Evolutionary conservation across 768 basidiomycete genomes (phyloP), one percentile per base, ranked within the genome.

Genomic region (Podaxis mareebaensis): DNA sequence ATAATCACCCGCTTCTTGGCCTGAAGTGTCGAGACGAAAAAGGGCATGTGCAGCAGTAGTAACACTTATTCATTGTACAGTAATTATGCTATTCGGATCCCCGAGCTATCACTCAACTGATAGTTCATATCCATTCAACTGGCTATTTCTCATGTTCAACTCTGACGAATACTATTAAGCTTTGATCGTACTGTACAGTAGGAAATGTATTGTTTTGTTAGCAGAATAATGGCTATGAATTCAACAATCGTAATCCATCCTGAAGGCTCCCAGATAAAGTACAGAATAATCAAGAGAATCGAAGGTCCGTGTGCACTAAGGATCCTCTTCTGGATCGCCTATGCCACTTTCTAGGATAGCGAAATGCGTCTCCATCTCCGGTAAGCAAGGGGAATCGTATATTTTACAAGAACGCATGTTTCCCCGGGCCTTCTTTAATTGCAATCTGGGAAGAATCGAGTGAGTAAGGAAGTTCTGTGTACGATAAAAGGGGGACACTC

Each of bases 351-450:
- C 77, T 58, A 94, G 88, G 75, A 99, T 98, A 38, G 95, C 93
- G 73, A 99, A 99, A 60, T 91, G 91, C 2, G 91, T 95, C 73
- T 99, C 96, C 67, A 92, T 93, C 75, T 99, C 97, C 10, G 97
- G 96, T 39, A 99, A 79, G 77, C 95, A 98, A 0, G 97, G 97
- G 3, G 95, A 96, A 79, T 99, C 97, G 69, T 97, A 96, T 67
- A 99, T 96, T 76, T 95, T 96, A 78, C 95, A 97, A 22, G 93
- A 88, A 61, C 97, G 91, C 54, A 92, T 95, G 65, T 92, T 90
- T 10, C 92, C 97, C 39, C 96, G 86, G 26, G 88, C 90, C 73
- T 99, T 99, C 78, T 92, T 92, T 53, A 99, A 83, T 73, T 96
- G 93, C 52, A 99, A 75, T 39, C 93, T 95, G 54, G 65, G 49